Evolutionary conservation across 2,329 filamentous ascomycete species (phyloP), one percentile per base, ranked within the genome.

Genomic region (Colletotrichum australisinense): DNA sequence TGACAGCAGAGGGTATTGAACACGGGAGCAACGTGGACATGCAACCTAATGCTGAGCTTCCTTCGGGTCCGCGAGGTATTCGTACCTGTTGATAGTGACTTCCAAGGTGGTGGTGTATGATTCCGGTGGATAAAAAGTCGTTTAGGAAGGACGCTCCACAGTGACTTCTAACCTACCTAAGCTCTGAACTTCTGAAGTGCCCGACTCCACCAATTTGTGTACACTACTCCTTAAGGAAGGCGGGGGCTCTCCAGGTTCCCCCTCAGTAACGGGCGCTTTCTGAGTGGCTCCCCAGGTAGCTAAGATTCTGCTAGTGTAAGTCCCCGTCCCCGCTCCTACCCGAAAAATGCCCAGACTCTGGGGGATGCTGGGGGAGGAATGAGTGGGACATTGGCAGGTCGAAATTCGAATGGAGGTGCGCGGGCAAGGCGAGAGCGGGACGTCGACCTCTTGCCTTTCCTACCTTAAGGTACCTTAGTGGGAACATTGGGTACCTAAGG

Each of bases 271-370:
- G n/a, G 57, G 28, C 59, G 16, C 42, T 24, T 26, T 30, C 26
- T 26, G 32, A 42, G 32, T 53, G 55, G 30, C 49, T 28, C n/a
- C 24, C 22, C 19, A 30, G 22, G 38, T 16, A 38, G 58, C 58
- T 60, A 60, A 60, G 58, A 26, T 11, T 60, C 14, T 60, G 22
- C n/a, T 59, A 59, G 57, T n/a, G 7, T n/a, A 58, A 58, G 14
- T 30, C 63, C 63, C 63, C 26, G 64, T 67, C 38, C 38, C 69
- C 69, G 56, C 69, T 72, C 22, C 53, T 63, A 64, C 63, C 69
- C 58, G 58, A 28, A 60, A 7, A 28, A 26, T 46, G 35, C 58
- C 58, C 58, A 60, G 58, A 60, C 35, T 60, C 58, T 60, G 32
- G 58, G 32, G 52, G 52, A 24, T 55, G 24, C 55, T 30, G 55